Percentiles rank a stretch among this genome's conserved stretches.
Conservation (phyloP, 2,329 filamentous ascomycete species). For the Curvularia sp. region DNA sequence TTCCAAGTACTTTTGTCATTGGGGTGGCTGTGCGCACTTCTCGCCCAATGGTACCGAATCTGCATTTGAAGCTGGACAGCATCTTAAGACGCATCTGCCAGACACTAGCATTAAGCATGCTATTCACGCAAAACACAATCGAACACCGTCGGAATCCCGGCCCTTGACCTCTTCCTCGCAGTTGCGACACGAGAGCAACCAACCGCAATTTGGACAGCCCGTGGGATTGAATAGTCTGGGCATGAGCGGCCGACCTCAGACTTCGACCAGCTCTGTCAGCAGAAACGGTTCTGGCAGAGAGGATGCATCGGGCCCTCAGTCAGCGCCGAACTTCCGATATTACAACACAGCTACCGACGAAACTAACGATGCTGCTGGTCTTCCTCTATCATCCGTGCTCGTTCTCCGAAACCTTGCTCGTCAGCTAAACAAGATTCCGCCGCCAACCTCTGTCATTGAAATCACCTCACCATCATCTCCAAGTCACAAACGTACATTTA, state of each 20-base stretch:
- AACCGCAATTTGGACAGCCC: slow-evolving; percentile 43
- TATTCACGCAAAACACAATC: slow-evolving; percentile 58
- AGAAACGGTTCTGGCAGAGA: slow-evolving; percentile 34
- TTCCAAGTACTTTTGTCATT: slow-evolving; percentile 66
- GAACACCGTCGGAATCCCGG: slow-evolving; percentile 48
- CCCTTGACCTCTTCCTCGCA: slow-evolving; percentile 40
- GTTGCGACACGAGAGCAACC: slow-evolving; percentile 37
- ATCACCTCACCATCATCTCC: slow-evolving; percentile 37
- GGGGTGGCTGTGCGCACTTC: slow-evolving; percentile 71
- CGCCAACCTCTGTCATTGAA: slow-evolving; percentile 33
- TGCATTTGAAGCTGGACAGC: slow-evolving; percentile 63
- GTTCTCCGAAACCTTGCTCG: slow-evolving; percentile 79
- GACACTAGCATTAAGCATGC: slow-evolving; percentile 51
- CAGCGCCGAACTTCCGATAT: slow-evolving; percentile 46
- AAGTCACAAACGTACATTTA: slow-evolving; percentile 41
- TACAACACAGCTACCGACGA: slow-evolving; percentile 60
- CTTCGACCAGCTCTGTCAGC: slow-evolving; percentile 26
- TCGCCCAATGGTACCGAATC: slow-evolving; percentile 43
- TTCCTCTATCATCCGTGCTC: slow-evolving; percentile 78
- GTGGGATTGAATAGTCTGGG: slow-evolving; percentile 40
- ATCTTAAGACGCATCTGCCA: slow-evolving; percentile 74
- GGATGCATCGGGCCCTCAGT: slow-evolving; percentile 23
- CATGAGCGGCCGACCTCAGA: slow-evolving; percentile 33
- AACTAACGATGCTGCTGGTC: slow-evolving; percentile 69
- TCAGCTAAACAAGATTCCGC: slow-evolving; percentile 50